Evolutionary conservation across 345 rosid species (phyloP), one percentile per base, ranked within the genome.

Genomic region (Fremontodendron californicum): DNA sequence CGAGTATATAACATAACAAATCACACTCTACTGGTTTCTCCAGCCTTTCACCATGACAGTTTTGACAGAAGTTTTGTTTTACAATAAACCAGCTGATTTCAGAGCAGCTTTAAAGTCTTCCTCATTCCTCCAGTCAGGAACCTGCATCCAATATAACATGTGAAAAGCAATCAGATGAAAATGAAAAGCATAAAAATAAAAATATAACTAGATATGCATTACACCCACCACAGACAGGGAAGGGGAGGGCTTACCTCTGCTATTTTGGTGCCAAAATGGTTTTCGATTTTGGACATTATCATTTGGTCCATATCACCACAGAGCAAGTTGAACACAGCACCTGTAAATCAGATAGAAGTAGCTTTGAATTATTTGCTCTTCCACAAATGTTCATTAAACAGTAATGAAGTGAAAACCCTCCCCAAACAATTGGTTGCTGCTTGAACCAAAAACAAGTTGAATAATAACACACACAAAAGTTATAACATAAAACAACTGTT

Each of bases 311-410:
- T 40, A 15, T 84, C 88, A 23, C 58, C 77, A 52, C 88, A 85
- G 10, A 95, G 64, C 68, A 94, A 81, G 65, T 94, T 94, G 77
- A 94, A 94, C 15, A 93, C 92, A 0, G 93, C 98, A 27, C 98
- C 98, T 94, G 86, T 33, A 71, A 31, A 76, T 74, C 67, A 33
- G 61, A 82, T n/a, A 31, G 46, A 15, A 19, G 3, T 10, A 52
- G 1, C 19, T n/a, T 18, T 45, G 7, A 67, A 35, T 27, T 11
- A 67, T 19, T 39, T 9, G 37, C 64, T 11, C 18, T 27, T 0
- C 18, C 37, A 12, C 1, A 5, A 60, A 12, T 58, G 35, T 25
- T 39, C 13, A 39, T 23, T 3, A 66, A 39, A 67, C 9, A 43
- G 48, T 8, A n/a, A 35, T 65, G 37, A 16, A 42, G 27, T 66